phyloP scores from a whole-genome alignment of 2,329 filamentous ascomycete genomes.

The Lomentospora prolificans region DNA sequence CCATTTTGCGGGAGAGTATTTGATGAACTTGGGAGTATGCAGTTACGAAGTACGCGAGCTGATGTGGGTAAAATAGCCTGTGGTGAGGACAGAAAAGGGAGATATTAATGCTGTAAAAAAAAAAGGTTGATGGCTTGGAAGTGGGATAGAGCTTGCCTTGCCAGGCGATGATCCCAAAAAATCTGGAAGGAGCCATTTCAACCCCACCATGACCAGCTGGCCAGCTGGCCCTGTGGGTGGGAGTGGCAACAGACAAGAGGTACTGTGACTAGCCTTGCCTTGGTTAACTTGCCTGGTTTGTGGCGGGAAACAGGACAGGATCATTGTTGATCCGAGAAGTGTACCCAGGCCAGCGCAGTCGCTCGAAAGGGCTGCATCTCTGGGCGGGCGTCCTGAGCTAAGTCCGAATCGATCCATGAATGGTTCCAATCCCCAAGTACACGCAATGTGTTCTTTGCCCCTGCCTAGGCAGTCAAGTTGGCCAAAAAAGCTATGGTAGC shows the following conservation, averaged over 20 bases:
- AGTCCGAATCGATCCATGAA: background rate
- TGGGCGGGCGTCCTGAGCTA: background rate
- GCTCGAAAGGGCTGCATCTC: too few relatives aligned
- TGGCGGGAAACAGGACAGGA: background rate
- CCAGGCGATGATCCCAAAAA: background rate
- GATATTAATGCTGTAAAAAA: background rate
- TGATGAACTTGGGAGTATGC: slow-evolving; percentile 5
- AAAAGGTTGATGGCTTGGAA: too few relatives aligned
- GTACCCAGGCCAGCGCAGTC: too few relatives aligned
- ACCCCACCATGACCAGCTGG: background rate
- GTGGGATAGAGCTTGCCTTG: background rate
- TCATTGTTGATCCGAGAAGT: background rate
- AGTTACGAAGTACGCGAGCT: background rate
- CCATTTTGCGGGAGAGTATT: slow-evolving; percentile 46
- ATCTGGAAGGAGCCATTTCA: background rate
- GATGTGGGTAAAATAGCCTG: background rate
- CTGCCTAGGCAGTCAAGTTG: background rate
- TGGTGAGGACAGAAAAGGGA: background rate
- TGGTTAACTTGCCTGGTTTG: too few relatives aligned
- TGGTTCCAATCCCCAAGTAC: background rate
- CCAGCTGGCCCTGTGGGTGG: too few relatives aligned
- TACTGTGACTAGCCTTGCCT: too few relatives aligned
- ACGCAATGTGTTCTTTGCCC: background rate
- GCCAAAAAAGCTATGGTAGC: background rate
- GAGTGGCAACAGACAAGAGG: too few relatives aligned